These are phyloP conservation scores for Lichtheimia corymbifera DNA, from an alignment of 371 early-diverging fungal genomes.

Conservation along the genomic window DNA sequence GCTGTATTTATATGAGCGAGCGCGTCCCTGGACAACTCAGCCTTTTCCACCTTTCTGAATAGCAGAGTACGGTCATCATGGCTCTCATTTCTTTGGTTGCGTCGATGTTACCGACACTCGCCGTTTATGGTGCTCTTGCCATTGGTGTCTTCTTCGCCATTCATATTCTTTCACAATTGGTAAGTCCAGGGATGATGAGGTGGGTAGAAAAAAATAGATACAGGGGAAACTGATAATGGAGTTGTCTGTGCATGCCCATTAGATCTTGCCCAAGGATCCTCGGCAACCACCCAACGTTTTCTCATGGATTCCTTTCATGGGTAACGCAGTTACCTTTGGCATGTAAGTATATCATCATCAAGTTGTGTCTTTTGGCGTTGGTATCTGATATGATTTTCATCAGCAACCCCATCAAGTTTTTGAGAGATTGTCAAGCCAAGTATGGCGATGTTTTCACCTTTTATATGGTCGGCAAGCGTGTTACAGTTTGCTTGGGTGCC, in stretches of 20 bases:
- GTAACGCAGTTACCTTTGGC: constrained; percentile 87
- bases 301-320: constrained; percentile 89
- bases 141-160: constrained; percentile 31
- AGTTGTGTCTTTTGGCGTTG: background rate
- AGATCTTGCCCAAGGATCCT: constrained; percentile 57
- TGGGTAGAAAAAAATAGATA: constrained; percentile 3
- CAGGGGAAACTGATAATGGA: background rate
- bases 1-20: too few relatives aligned
- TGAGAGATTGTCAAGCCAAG: constrained; percentile 65
- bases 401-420: constrained; percentile 83
- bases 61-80: constrained; percentile 5
- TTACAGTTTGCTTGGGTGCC: constrained; percentile 86
- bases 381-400: background rate
- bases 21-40: too few relatives aligned
- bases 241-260: background rate
- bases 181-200: constrained; percentile 14
- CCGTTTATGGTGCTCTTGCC: constrained; percentile 31
- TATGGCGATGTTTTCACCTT: constrained; percentile 95
- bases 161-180: constrained; percentile 48
- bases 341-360: constrained; percentile 42
- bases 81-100: constrained; percentile 11
- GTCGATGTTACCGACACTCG: constrained; percentile 14
- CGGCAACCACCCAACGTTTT: constrained; percentile 84
- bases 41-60: constrained; percentile 1
- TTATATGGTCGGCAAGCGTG: constrained; percentile 87